Evolutionary conservation across 2,329 filamentous ascomycete genomes (phyloP), one percentile per base, ranked within the genome.

Genomic region (Cryphonectria carpinicola): DNA sequence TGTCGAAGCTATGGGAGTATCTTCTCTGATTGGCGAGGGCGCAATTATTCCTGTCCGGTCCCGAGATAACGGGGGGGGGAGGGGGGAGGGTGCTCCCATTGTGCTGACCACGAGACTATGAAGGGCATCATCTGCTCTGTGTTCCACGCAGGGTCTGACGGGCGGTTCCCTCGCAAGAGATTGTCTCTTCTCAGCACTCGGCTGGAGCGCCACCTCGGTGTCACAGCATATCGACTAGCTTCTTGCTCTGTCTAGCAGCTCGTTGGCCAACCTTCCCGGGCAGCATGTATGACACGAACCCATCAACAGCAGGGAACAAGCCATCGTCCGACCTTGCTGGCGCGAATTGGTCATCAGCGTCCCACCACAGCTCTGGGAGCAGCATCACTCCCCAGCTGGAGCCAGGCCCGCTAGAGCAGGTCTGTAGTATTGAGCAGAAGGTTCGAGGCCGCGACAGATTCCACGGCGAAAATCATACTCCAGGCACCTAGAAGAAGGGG

Each of bases 351-450:
- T n/a, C 46, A 49, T 22, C 7, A n/a, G 43, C 19, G 46, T 49
- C 46, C 46, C 19, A 46, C 43, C 43, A 46, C 43, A 69, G 52
- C 32, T 66, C 17, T 66, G 39, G 62, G 61, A 63, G 11, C 37
- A 60, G 28, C 28, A 66, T 11, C 67, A 66, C 52, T 37, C 37
- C 37, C 49, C 61, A 39, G 43, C 22, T 69, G 43, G 52, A 35
- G 28, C 4, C 62, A 52, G 0, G 67, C 22, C 22, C 52, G 62
- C 2, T 66, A 52, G 62, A 66, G 92, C 87, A 49, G 28, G 2
- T 25, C 17, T 39, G 13, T 19, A 41, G 10, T n/a, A 39, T 17
- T 22, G 22, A 25, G 37, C 13, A 54, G 65, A 19, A 11, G 25
- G 17, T 3, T 43, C 4, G n/a, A 43, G n/a, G 19, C 19, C 22